Percentiles rank a stretch among this genome's conserved stretches.
Evolutionary conservation across 2,329 filamentous ascomycete genomes (phyloP).

Genomic region (Monosporascus sp.): DNA sequence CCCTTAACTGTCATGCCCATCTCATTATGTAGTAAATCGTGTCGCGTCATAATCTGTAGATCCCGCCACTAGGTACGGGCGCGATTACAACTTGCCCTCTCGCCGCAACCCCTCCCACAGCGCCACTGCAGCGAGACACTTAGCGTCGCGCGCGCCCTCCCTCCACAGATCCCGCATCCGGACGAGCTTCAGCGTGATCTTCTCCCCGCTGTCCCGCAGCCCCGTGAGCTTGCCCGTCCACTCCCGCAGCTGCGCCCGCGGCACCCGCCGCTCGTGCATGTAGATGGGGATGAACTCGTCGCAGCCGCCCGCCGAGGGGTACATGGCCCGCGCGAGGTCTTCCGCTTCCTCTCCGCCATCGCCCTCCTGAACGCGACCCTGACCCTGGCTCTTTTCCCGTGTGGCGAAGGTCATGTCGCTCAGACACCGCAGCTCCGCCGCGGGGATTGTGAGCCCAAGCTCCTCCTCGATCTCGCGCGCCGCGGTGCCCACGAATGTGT

Average conservation of each 20-base stretch:
- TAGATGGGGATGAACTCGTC: slow-evolving; percentile 58
- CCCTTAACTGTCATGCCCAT: too few relatives aligned
- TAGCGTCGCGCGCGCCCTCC: slow-evolving; percentile 52
- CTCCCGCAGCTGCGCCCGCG: slow-evolving; percentile 41
- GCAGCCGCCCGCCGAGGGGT: slow-evolving; percentile 52
- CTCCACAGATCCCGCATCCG: slow-evolving; percentile 51
- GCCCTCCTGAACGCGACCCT: too few relatives aligned
- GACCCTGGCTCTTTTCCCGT: too few relatives aligned
- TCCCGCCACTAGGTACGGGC: background rate
- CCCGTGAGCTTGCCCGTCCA: slow-evolving; percentile 56
- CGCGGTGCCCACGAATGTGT: slow-evolving; percentile 50
- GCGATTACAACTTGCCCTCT: slow-evolving; percentile 29
- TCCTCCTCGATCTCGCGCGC: slow-evolving; percentile 58
- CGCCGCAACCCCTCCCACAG: slow-evolving; percentile 51
- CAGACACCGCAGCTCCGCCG: slow-evolving; percentile 42
- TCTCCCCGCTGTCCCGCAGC: slow-evolving; percentile 52
- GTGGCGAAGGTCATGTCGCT: slow-evolving; percentile 40
- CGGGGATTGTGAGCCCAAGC: slow-evolving; percentile 46
- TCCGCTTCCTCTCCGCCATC: slow-evolving; percentile 14
- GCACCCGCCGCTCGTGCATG: slow-evolving; percentile 47
- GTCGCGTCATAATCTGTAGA: too few relatives aligned
- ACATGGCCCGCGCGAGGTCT: slow-evolving; percentile 43
- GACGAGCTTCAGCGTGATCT: slow-evolving; percentile 56
- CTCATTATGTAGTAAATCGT: background rate
- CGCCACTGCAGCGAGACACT: slow-evolving; percentile 53